phyloP scores from a whole-genome alignment of 2,329 filamentous ascomycete species.

The Exophiala calicioides region DNA sequence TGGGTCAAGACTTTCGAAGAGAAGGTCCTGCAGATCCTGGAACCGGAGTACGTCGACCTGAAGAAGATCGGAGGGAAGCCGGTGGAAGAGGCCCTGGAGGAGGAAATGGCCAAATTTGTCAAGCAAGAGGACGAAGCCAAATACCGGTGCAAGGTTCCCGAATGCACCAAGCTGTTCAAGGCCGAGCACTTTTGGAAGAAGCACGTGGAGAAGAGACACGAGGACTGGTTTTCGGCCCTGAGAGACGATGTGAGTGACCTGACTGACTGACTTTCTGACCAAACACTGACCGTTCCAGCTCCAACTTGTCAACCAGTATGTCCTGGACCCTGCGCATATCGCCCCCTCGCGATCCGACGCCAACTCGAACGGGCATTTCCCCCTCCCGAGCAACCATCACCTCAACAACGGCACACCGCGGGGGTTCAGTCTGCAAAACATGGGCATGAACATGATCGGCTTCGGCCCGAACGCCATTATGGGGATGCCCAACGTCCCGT shows the following conservation, averaged over 20 bases:
- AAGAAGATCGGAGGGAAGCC: slow-evolving; percentile 88
- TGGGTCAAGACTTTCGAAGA: slow-evolving; percentile 99
- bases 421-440: slow-evolving; percentile 81
- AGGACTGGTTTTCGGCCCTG: slow-evolving; percentile 79
- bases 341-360: slow-evolving; percentile 89
- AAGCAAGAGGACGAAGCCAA: slow-evolving; percentile 98
- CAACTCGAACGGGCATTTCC: slow-evolving; percentile 95
- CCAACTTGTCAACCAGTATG: slow-evolving; percentile 88
- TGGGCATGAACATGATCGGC: slow-evolving; percentile 51
- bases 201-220: slow-evolving; percentile 93
- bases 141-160: slow-evolving; percentile 92
- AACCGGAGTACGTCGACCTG: slow-evolving; percentile 83
- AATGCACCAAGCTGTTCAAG: slow-evolving; percentile 96
- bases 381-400: slow-evolving; percentile 69
- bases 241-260: slow-evolving; percentile 77
- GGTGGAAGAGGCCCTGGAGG: slow-evolving; percentile 79
- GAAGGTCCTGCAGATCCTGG: slow-evolving; percentile 88
- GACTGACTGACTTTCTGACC: slow-evolving; percentile 6
- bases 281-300: slow-evolving; percentile 60
- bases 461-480: slow-evolving; percentile 55
- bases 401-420: slow-evolving; percentile 80
- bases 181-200: slow-evolving; percentile 97
- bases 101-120: slow-evolving; percentile 82
- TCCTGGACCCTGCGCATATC: slow-evolving; percentile 91
- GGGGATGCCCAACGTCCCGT: slow-evolving; percentile 25